These are phyloP conservation scores for Annulohypoxylon truncatum DNA, from an alignment of 2,329 filamentous ascomycete genomes.

Conservation along the genomic window DNA sequence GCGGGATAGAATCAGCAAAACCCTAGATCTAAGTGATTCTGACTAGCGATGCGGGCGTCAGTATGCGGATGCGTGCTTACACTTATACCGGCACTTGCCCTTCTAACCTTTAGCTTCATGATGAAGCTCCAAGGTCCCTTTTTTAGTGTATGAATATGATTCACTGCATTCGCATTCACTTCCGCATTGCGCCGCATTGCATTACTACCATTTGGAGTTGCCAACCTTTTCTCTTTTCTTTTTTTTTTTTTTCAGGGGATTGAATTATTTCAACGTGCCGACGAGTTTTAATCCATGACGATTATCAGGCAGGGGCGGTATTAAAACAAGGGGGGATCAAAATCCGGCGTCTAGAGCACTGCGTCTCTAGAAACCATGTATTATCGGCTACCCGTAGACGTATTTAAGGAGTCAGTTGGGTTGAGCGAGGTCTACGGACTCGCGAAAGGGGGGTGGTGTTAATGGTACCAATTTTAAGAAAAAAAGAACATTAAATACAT, in stretches of 20 bases:
- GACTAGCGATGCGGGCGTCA: background rate
- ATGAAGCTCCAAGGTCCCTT: background rate
- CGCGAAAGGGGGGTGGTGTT: background rate
- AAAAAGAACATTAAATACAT: background rate
- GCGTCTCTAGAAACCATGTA: background rate
- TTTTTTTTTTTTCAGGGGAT: background rate
- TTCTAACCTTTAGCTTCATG: background rate
- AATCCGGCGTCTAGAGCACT: background rate
- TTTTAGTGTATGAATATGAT: background rate
- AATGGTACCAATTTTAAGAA: background rate
- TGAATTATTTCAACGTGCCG: background rate
- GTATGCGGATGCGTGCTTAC: background rate
- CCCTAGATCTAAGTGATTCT: background rate
- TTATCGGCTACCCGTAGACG: background rate
- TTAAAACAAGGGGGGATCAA: background rate
- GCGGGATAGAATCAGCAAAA: slow-evolving; percentile 15
- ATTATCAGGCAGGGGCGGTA: background rate
- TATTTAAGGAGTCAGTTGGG: background rate
- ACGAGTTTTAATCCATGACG: background rate
- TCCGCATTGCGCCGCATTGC: slow-evolving; percentile 12
- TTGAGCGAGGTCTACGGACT: background rate
- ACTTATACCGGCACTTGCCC: background rate
- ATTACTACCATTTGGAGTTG: slow-evolving; percentile 8
- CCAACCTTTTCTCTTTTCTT: background rate
- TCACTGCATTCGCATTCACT: background rate